A percentile compares a stretch with the other conserved stretches of the same genome.
These are phyloP conservation scores for Aspergillus sclerotiicarbonarius DNA, from an alignment of 495 filamentous ascomycete genomes.

Conservation along the genomic window DNA sequence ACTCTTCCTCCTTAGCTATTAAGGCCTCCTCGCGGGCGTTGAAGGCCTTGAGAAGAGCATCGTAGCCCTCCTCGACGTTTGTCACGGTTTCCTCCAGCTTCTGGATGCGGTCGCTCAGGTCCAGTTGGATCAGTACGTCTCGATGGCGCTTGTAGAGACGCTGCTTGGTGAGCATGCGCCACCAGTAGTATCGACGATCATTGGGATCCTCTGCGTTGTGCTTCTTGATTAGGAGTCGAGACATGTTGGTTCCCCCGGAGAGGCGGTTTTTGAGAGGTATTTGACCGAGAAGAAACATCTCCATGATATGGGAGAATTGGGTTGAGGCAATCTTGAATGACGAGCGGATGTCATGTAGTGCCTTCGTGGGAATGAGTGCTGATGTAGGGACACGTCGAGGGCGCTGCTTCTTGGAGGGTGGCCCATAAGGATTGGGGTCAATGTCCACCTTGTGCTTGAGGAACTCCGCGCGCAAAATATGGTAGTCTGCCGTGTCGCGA, in stretches of 20 bases:
- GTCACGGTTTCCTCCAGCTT: conserved; percentile 77
- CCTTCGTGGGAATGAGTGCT: conserved; percentile 58
- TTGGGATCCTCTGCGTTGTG: conserved; percentile 50
- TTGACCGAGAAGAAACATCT: conserved; percentile 81
- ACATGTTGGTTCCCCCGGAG: conserved; percentile 48
- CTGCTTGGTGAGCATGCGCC: conserved; percentile 80
- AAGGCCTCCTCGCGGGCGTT: conserved; percentile 36
- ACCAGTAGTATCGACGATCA: conserved; percentile 70
- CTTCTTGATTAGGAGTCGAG: conserved; percentile 53
- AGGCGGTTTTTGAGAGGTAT: conserved; percentile 64
- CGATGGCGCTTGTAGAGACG: conserved; percentile 75
- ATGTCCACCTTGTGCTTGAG: conserved; percentile 43
- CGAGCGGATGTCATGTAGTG: conserved; percentile 59
- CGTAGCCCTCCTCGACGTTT: conserved; percentile 81
- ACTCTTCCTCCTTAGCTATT: conserved; percentile 21
- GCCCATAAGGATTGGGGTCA: conserved; percentile 40
- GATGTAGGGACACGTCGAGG: conserved; percentile 55
- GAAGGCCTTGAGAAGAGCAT: conserved; percentile 58
- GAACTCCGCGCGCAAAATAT: conserved; percentile 55
- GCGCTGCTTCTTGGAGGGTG: conserved; percentile 35
- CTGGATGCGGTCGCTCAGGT: conserved; percentile 69
- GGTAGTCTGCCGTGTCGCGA: conserved; percentile 78
- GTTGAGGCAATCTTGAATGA: conserved; percentile 75
- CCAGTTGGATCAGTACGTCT: conserved; percentile 75
- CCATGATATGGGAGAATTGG: conserved; percentile 83